phyloP scores from a whole-genome alignment of 108 stramenopile species.

The Nannochloropsis salina region DNA sequence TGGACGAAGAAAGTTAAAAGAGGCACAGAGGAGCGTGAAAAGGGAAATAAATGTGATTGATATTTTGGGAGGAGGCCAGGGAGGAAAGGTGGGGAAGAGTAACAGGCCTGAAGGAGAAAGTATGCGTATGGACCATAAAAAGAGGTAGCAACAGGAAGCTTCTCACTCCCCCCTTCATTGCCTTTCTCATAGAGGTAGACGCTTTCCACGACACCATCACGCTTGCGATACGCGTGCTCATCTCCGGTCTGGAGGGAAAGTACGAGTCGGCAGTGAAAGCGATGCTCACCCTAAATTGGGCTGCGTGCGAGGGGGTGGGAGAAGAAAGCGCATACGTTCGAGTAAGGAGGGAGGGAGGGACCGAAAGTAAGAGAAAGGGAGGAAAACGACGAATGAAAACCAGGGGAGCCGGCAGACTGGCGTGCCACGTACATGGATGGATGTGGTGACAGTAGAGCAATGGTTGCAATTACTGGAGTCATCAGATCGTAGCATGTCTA shows the following conservation, averaged over 20 bases:
- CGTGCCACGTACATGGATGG: too few relatives aligned
- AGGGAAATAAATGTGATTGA: too few relatives aligned
- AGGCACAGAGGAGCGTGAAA: too few relatives aligned
- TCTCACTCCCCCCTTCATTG: background rate
- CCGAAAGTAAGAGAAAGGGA: too few relatives aligned
- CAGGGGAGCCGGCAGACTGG: too few relatives aligned
- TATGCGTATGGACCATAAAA: background rate
- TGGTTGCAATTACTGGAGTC: too few relatives aligned
- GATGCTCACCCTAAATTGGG: constrained; percentile 74
- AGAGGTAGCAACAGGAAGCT: background rate
- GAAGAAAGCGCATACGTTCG: constrained; percentile 88
- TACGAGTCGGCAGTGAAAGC: constrained; percentile 68
- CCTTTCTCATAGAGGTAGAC: constrained; percentile 60
- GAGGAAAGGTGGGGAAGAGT: background rate
- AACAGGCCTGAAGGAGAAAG: background rate
- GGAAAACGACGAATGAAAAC: too few relatives aligned
- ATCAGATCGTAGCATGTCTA: too few relatives aligned
- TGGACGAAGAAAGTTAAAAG: too few relatives aligned
- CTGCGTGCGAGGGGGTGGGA: constrained; percentile 70
- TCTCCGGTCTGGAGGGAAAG: constrained; percentile 68
- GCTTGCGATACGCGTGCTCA: constrained; percentile 75
- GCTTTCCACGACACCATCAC: constrained; percentile 83
- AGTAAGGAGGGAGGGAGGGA: background rate
- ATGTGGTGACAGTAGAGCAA: too few relatives aligned
- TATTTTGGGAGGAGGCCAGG: background rate